phyloP scores from a whole-genome alignment of 306 rosid species.

The Vicia faba region DNA sequence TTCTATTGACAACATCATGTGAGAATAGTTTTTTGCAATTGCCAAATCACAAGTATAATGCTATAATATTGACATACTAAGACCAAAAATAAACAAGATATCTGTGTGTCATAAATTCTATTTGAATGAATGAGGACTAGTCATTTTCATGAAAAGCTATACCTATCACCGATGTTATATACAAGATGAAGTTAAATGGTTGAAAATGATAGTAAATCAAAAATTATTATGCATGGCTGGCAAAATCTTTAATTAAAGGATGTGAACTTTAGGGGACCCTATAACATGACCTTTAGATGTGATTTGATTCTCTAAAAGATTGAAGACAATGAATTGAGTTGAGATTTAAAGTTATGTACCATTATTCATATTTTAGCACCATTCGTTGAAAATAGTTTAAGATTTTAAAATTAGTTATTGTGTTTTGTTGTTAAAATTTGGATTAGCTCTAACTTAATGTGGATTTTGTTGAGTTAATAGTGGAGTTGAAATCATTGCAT shows the following conservation, averaged over 20 bases:
- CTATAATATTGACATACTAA: conserved; percentile 30
- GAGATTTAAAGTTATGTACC: conserved; percentile 1
- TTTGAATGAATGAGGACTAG: conserved; percentile 23
- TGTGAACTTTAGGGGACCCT: conserved; percentile 22
- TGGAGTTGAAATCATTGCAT: no score
- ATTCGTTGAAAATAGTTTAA: background rate
- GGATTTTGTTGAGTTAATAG: no score
- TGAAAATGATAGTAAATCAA: conserved; percentile 44
- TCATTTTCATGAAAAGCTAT: conserved; percentile 41
- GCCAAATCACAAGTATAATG: background rate
- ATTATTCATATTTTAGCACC: conserved; percentile 24
- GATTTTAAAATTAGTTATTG: background rate
- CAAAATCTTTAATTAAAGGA: conserved; percentile 32
- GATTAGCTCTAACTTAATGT: background rate
- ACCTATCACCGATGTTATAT: conserved; percentile 34
- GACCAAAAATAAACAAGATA: conserved; percentile 36
- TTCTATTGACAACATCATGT: background rate
- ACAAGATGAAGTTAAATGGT: conserved; percentile 17
- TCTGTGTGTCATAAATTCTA: conserved; percentile 32
- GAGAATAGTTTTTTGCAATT: conserved; percentile 22
- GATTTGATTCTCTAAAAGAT: conserved; percentile 2
- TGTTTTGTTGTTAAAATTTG: background rate
- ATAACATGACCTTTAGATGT: conserved; percentile 15
- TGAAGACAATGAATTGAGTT: conserved; percentile 14
- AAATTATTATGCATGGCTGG: conserved; percentile 32